Base-by-base conservation (phyloP, 1,284 basidiomycete species). In the Apiotrichum siamense region DNA sequence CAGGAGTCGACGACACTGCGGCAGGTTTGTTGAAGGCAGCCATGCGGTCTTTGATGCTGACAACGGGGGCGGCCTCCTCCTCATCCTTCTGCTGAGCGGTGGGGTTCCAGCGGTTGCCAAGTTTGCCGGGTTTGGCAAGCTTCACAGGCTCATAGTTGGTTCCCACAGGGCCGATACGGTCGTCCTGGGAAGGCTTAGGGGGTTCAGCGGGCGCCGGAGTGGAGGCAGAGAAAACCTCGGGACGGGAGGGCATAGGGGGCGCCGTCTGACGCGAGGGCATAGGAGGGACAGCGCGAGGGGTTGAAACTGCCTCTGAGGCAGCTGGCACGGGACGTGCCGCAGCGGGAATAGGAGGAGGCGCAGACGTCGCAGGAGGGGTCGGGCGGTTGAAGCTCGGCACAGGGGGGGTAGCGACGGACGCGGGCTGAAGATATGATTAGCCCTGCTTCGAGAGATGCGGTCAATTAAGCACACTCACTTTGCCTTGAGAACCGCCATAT, bases 101-200 rank as follows among this genome's bases (percentile, higher is more conserved):
- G 2, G 67, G 66, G 62, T 72, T 70, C 69, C 92, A 93, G 4
- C 88, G 85, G 67, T 89, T 93, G 57, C 78, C 85, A 38, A 96
- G 79, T 71, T 85, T 94, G 38, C 70, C 70, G 1, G 91, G 91
- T n/a, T 83, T 78, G 31, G 83, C 80, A 7, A 96, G 79, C 49
- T 82, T 82, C 55, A 96, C 88, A 2, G 92, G 91, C 2, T 84
- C 87, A 70, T 92, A 96, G 3, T 85, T 81, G 1, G 89, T 90
- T 41, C 88, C 87, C 15, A 88, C 84, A 2, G 86, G 86, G 1
- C 78, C 85, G 61, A 91, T 91, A 15, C 81, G 82, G 69, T 91
- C 87, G 0, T 89, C 86, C 52, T 83, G 81, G 0, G 77, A 72
- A 18, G 87, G 86, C 63, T 87, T 88, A 0, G 81, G 77, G 0